A percentile compares a stretch with the other conserved stretches of the same genome.
Conservation (phyloP, 352 stramenopile genomes). For the Phytophthora melonis region DNA sequence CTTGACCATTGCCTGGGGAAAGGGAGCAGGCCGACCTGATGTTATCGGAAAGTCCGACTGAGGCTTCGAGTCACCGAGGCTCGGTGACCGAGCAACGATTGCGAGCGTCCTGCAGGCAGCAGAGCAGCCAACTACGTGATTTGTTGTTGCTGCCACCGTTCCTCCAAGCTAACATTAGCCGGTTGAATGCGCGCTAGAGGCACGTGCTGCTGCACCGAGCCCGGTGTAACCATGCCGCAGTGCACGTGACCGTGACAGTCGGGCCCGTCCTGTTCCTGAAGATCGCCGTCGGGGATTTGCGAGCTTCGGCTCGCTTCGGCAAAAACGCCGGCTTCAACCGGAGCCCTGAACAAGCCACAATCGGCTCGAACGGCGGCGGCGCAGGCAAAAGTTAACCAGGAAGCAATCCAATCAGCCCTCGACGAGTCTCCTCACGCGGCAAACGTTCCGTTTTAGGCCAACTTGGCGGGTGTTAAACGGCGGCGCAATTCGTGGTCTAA, state of each 20-base stretch:
- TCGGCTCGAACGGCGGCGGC: too few species aligned
- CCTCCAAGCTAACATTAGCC: not conserved
- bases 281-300: not conserved
- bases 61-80: too few species aligned
- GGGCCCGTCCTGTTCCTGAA: constrained; percentile 4
- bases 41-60: not conserved
- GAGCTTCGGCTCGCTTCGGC: constrained; percentile 4
- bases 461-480: constrained; percentile 19
- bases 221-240: not conserved
- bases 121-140: too few species aligned
- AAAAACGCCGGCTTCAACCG: not conserved
- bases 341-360: too few species aligned
- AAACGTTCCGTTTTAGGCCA: not conserved
- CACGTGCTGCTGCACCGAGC: not conserved
- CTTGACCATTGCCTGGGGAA: too few species aligned
- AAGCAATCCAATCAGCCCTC: not conserved
- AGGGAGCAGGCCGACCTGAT: not conserved
- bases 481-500: constrained; percentile 19
- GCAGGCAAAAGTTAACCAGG: not conserved
- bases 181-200: not conserved
- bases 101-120: too few species aligned
- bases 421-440: not conserved
- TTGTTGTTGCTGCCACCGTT: too few species aligned
- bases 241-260: constrained; percentile 1
- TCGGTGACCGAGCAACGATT: too few species aligned